Conservation (phyloP, 441 rosid genomes). For the Adansonia rubrostipa region DNA sequence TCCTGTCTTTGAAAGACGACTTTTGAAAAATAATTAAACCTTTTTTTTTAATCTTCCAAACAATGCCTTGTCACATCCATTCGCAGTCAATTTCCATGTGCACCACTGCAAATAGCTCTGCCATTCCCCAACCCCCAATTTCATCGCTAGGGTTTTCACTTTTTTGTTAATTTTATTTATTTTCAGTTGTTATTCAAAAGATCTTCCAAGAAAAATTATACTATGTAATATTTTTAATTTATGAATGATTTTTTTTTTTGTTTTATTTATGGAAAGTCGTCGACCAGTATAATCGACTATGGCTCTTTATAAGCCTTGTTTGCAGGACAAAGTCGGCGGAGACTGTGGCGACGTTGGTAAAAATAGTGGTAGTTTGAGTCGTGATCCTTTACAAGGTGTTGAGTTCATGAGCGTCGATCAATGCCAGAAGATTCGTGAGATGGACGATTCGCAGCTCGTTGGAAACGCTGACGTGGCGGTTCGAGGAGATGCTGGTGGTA, state of each 20-base stretch:
- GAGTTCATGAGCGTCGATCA: constrained; percentile 64
- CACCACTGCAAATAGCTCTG: constrained; percentile 40
- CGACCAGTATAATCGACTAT: constrained; percentile 31
- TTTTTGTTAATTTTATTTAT: constrained; percentile 24
- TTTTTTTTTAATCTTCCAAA: constrained; percentile 22
- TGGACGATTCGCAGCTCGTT: constrained; percentile 49
- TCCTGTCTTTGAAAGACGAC: not conserved
- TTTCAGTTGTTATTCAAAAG: not conserved
- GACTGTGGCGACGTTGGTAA: constrained; percentile 12
- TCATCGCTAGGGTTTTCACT: constrained; percentile 60
- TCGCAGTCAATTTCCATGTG: constrained; percentile 50
- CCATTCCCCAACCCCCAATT: constrained; percentile 37
- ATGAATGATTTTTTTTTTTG: not conserved
- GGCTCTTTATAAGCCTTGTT: constrained; percentile 30
- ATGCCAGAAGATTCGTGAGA: constrained; percentile 48
- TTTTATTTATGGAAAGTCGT: constrained; percentile 24
- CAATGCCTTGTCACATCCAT: constrained; percentile 66
- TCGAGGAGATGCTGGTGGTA: constrained; percentile 19
- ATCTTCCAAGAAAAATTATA: not conserved
- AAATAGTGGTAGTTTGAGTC: constrained; percentile 2
- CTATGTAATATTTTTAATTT: too few species aligned
- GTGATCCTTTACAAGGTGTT: constrained; percentile 36
- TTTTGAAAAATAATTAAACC: not conserved
- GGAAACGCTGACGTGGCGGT: constrained; percentile 32
- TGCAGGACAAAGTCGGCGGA: constrained; percentile 22